Base-by-base conservation (phyloP, 148 eudicot species). In the Hydrangea macrophylla region DNA sequence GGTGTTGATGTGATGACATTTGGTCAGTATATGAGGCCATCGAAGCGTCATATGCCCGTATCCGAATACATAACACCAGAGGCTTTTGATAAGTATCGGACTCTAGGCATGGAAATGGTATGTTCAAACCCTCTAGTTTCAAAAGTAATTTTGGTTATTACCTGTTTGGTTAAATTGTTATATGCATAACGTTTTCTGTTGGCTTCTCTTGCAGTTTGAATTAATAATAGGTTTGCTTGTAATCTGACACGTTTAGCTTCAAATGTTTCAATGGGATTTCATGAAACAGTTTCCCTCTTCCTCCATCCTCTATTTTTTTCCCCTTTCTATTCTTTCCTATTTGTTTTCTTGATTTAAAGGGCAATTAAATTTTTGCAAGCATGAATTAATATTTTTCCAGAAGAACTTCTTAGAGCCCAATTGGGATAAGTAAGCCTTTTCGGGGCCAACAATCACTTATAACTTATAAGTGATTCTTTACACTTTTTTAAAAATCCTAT, bases 1-100 rank as follows among this genome's bases (percentile, higher is more conserved):
- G 98, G 98, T 80, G 94, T 93, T 64, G 98, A 93, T 79, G 98
- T 93, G 50, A 92, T 92, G 88, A 92, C 96, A 13, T 92, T 92
- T 70, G 98, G 98, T 67, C 98, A 92, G 79, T 92, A 92, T 69
- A 92, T 92, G 98, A 75, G 98, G 71, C 98, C 96, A 58, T 82
- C 96, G 9, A 92, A 92, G 80, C 96, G 98, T 54, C 98, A 92
- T 72, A 92, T 92, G 98, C 91, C 96, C 2, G 96, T 92, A 44
- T 86, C 92, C 22, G 96, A 92, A 72, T 92, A 90, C 65, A 82
- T 92, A 54, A 92, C 92, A 3, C 98, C 98, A 0, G 96, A 90
- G 67, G 96, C 98, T 65, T 92, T 92, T 59, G 98, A 92, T 56
- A 85, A 82, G 28, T 92, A 92, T 68, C 79, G 84, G 72, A 48